phyloP scores from a whole-genome alignment of 164 flowering plant species.

The Buxus sempervirens region DNA sequence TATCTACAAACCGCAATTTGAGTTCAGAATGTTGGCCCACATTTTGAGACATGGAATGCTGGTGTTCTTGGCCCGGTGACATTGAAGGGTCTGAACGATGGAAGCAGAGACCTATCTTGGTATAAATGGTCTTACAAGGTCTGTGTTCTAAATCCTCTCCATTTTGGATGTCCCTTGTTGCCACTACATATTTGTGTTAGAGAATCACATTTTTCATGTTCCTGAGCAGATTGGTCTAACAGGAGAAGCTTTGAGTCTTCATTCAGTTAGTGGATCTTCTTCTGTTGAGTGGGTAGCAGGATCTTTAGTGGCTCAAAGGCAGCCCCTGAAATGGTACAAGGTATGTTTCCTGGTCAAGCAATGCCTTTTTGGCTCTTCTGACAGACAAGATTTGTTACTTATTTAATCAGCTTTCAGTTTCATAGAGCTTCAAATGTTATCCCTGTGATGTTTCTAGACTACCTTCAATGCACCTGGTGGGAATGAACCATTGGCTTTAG shows the following conservation, averaged over 20 bases:
- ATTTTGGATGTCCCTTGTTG: neutral
- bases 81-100: constrained; percentile 71
- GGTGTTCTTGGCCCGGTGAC: constrained; percentile 97
- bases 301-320: constrained; percentile 42
- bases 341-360: constrained; percentile 33
- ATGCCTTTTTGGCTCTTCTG: neutral
- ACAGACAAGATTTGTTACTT: neutral
- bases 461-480: constrained; percentile 75
- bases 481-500: constrained; percentile 71
- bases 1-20: constrained; percentile 1
- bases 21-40: constrained; percentile 75
- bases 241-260: constrained; percentile 75
- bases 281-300: constrained; percentile 80
- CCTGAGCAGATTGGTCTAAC: constrained; percentile 67
- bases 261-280: constrained; percentile 62
- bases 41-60: constrained; percentile 87
- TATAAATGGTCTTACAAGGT: constrained; percentile 95
- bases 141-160: constrained; percentile 8
- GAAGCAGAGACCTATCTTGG: constrained; percentile 66
- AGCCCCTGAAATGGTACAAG: constrained; percentile 91
- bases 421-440: neutral
- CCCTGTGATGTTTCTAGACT: constrained; percentile 38
- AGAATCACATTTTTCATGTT: constrained; percentile 6
- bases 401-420: neutral
- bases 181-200: neutral